These are phyloP conservation scores for Paramecium caudatum DNA, from an alignment of 73 alveolate genomes.

Conservation along the genomic window DNA sequence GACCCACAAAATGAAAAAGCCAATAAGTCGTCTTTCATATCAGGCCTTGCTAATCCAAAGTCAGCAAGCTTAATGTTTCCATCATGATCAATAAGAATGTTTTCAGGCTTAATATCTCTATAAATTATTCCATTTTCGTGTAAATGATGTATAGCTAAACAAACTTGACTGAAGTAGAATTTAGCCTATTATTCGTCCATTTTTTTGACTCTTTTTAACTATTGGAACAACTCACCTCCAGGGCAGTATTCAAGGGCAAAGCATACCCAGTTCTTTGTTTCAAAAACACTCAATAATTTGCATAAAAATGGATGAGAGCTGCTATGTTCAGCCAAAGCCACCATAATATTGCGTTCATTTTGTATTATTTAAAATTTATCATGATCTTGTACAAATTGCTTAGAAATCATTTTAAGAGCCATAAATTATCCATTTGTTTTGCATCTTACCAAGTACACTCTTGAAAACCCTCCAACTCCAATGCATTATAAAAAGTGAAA, in stretches of 20 bases:
- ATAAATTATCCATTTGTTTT: slow-evolving; percentile 88
- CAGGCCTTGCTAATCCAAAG: slow-evolving; percentile 80
- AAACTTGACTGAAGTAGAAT: slow-evolving; percentile 79
- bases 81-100: slow-evolving; percentile 80
- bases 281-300: slow-evolving; percentile 84
- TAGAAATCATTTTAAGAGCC: slow-evolving; percentile 87
- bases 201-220: slow-evolving; percentile 81
- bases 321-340: slow-evolving; percentile 39
- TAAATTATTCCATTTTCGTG: slow-evolving; percentile 80
- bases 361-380: slow-evolving; percentile 76
- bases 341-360: slow-evolving; percentile 80
- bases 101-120: slow-evolving; percentile 89
- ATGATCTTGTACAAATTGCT: slow-evolving; percentile 79
- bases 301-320: slow-evolving; percentile 82
- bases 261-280: slow-evolving; percentile 80
- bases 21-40: slow-evolving; percentile 70
- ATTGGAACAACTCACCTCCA: slow-evolving; percentile 78
- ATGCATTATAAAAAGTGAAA: slow-evolving; percentile 81
- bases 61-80: slow-evolving; percentile 80
- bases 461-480: slow-evolving; percentile 93
- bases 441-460: slow-evolving; percentile 85
- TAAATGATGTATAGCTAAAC: slow-evolving; percentile 83
- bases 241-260: slow-evolving; percentile 79
- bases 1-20: slow-evolving; percentile 84
- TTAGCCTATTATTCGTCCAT: slow-evolving; percentile 81